phyloP scores from a whole-genome alignment of 441 rosid species.

The Adansonia rubrostipa region DNA sequence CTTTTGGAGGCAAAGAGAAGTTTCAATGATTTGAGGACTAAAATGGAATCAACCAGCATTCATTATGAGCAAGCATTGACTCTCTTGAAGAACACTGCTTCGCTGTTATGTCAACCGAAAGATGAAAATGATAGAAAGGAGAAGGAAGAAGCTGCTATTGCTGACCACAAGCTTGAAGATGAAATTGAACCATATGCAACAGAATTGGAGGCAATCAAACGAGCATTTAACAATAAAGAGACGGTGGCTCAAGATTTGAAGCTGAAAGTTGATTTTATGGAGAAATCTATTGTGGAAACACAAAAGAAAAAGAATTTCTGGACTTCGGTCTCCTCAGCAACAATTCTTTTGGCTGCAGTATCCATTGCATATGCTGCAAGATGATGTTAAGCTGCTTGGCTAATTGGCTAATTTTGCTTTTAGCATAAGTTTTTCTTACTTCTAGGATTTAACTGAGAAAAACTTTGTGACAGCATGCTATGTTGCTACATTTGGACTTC shows the following conservation, averaged over 20 bases:
- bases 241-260: slow-evolving; percentile 54
- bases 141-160: slow-evolving; percentile 35
- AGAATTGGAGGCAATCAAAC: slow-evolving; percentile 56
- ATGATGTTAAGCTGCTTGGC: slow-evolving; percentile 39
- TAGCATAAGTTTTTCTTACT: slow-evolving; percentile 7
- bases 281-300: slow-evolving; percentile 50
- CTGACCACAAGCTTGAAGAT: slow-evolving; percentile 39
- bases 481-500: slow-evolving; percentile 23
- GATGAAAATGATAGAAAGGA: slow-evolving; percentile 28
- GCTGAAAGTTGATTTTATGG: slow-evolving; percentile 51
- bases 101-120: slow-evolving; percentile 40
- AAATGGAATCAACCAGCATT: slow-evolving; percentile 39
- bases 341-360: slow-evolving; percentile 65
- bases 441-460: slow-evolving; percentile 24
- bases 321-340: slow-evolving; percentile 63
- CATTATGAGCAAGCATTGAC: slow-evolving; percentile 43
- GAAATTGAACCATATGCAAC: slow-evolving; percentile 38
- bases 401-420: not conserved
- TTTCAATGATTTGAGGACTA: slow-evolving; percentile 41
- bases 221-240: slow-evolving; percentile 58
- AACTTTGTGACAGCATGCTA: slow-evolving; percentile 21
- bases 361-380: slow-evolving; percentile 63
- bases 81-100: slow-evolving; percentile 55
- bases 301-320: slow-evolving; percentile 59
- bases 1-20: slow-evolving; percentile 44